These are phyloP conservation scores for Moesziomyces globuligerus DNA, from an alignment of 1,284 basidiomycete species.

Conservation along the genomic window DNA sequence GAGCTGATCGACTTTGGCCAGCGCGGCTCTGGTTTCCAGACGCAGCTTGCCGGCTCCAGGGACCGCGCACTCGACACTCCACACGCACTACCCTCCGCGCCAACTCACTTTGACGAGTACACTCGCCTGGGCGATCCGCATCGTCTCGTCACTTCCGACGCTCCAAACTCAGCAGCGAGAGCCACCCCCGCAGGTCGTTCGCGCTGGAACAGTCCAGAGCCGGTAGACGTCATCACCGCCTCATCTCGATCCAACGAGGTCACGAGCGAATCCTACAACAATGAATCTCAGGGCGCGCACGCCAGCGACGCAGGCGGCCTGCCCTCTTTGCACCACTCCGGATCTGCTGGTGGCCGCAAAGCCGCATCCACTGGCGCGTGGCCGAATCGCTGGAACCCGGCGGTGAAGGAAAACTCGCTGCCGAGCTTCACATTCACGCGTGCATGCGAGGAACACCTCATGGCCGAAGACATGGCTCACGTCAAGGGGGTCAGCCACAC, in stretches of 20 bases:
- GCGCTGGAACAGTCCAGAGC: conserved; percentile 25
- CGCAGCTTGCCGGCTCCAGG: background rate
- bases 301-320: background rate
- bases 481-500: conserved; percentile 9
- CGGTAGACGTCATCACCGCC: conserved; percentile 4
- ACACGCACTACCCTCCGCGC: background rate
- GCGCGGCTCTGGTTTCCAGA: background rate
- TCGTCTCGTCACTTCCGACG: too few species aligned
- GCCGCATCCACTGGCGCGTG: conserved; percentile 12
- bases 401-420: conserved; percentile 10
- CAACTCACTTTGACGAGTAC: background rate
- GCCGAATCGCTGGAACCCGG: conserved; percentile 27
- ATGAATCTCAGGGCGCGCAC: too few species aligned
- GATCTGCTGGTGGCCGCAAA: background rate
- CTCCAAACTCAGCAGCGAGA: background rate
- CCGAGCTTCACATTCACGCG: conserved; percentile 12
- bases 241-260: conserved; percentile 8
- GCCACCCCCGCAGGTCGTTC: conserved; percentile 5
- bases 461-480: conserved; percentile 24
- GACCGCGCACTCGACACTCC: background rate
- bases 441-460: conserved; percentile 24
- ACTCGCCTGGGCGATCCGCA: background rate
- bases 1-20: conserved; percentile 10
- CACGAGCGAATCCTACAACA: background rate
- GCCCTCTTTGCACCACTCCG: background rate